Evolutionary conservation across 1,139 yeast species (phyloP), one percentile per base, ranked within the genome.

Genomic region (Hemisphaericaspora subhashii): DNA sequence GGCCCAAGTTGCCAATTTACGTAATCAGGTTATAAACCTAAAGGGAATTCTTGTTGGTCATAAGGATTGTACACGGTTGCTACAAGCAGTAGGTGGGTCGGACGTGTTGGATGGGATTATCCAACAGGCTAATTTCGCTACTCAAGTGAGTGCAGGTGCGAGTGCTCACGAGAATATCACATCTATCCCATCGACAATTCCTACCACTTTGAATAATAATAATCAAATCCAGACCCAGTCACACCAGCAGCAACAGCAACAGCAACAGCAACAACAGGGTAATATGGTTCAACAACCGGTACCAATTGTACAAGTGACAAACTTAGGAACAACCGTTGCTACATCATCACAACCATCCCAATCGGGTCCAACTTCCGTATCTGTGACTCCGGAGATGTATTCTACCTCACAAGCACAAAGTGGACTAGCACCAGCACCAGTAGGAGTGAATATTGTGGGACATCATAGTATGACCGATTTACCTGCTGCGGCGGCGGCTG

Each of bases 1-100:
- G 13, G 64, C 69, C 3, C 86, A 86, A 45, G 77, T 83, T 9
- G 63, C 68, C 14, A 73, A 71, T 34, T 60, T 86, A 38, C 66
- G 83, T 31, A 83, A 81, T 35, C 86, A 81, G 48, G 65, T 86
- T n/a, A 52, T 73, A 20, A 63, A 71, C 7, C 58, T 85, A 28
- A 70, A 79, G 44, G 61, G 60, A n/a, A 52, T 69, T 7, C 32
- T 68, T 13, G 50, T 52, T 3, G 62, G 58, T 22, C 77, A 72
- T 50, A 70, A 68, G 46, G 69, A 68, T 34, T 70, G 75, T 50
- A 60, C 65, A 5, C 43, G 58, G 44, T 53, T 70, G 20, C 54
- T 53, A 6, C 60, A 60, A 30, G 57, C 66, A 10, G 58, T 67
- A 13, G 75, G 76, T 12, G 74, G 76, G 1, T 62, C 48, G 40